Evolutionary conservation across 2,329 filamentous ascomycete genomes (phyloP).

Genomic region (Aspergillus floridensis): DNA sequence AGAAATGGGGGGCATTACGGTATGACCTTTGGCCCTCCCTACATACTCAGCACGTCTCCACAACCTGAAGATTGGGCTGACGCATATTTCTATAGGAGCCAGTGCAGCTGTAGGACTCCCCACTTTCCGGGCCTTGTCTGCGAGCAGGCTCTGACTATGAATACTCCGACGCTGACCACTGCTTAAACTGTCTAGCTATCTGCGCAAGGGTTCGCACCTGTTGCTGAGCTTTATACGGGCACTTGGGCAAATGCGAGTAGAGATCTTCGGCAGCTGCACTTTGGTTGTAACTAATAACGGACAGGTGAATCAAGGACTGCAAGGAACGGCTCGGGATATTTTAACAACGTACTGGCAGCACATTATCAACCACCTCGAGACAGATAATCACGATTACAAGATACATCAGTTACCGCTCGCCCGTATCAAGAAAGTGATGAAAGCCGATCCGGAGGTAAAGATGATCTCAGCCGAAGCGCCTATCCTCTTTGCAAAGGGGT

Average conservation of each 20-base stretch:
- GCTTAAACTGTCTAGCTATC: constrained; percentile 63
- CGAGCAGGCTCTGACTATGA: neutral
- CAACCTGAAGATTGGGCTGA: constrained; percentile 2
- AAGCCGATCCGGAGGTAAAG: constrained; percentile 97
- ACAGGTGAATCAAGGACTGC: constrained; percentile 91
- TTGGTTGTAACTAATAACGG: constrained; percentile 21
- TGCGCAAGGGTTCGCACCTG: constrained; percentile 81
- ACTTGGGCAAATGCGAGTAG: constrained; percentile 85
- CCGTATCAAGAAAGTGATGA: constrained; percentile 99
- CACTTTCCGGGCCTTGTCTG: constrained; percentile 18
- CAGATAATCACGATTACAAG: constrained; percentile 96
- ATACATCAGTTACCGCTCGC: constrained; percentile 93
- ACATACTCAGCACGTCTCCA: neutral
- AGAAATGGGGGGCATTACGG: constrained; percentile 75
- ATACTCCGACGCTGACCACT: constrained; percentile 11
- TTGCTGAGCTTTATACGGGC: constrained; percentile 84
- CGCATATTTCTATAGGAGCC: constrained; percentile 52
- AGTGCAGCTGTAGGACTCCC: constrained; percentile 60
- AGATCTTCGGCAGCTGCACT: neutral
- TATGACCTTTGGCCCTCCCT: constrained; percentile 39
- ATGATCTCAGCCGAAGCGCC: constrained; percentile 99
- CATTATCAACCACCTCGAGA: constrained; percentile 92
- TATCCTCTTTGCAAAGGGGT: constrained; percentile 96
- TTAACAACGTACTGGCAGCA: constrained; percentile 99
- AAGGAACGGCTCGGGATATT: constrained; percentile 91